phyloP scores from a whole-genome alignment of 1,284 basidiomycete species.

The Exsudoporus floridanus region DNA sequence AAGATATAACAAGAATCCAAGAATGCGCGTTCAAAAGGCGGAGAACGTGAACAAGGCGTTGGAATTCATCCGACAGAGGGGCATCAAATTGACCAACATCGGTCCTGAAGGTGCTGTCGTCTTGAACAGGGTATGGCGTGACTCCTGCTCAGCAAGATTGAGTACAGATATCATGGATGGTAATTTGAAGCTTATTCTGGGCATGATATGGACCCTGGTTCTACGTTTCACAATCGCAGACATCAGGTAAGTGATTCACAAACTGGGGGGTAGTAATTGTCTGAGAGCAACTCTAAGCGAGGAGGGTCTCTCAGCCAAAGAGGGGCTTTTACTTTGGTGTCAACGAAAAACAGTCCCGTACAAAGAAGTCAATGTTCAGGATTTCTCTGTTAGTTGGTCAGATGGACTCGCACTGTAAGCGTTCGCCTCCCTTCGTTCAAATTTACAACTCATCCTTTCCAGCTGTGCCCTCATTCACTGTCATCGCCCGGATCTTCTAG shows the following conservation, averaged over 20 bases:
- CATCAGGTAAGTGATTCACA: conserved; percentile 72
- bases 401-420: conserved; percentile 93
- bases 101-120: conserved; percentile 77
- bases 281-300: conserved; percentile 56
- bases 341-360: conserved; percentile 94
- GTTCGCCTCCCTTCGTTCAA: conserved; percentile 1
- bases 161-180: conserved; percentile 92
- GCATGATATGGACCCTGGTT: conserved; percentile 99
- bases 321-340: conserved; percentile 96
- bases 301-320: conserved; percentile 96
- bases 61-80: conserved; percentile 92
- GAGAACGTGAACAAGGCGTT: conserved; percentile 98
- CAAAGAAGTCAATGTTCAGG: conserved; percentile 88
- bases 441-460: conserved; percentile 5
- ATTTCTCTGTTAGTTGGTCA: conserved; percentile 91
- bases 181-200: conserved; percentile 94
- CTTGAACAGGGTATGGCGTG: neutral
- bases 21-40: conserved; percentile 94
- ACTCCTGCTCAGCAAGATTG: conserved; percentile 10
- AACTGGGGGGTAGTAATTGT: conserved; percentile 4
- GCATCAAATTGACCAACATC: conserved; percentile 96
- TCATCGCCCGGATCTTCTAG: conserved; percentile 92
- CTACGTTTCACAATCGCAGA: conserved; percentile 97
- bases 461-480: conserved; percentile 97
- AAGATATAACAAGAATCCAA: conserved; percentile 85